Base-by-base conservation (phyloP, 1,284 basidiomycete species). In the Bjerkandera adusta region DNA sequence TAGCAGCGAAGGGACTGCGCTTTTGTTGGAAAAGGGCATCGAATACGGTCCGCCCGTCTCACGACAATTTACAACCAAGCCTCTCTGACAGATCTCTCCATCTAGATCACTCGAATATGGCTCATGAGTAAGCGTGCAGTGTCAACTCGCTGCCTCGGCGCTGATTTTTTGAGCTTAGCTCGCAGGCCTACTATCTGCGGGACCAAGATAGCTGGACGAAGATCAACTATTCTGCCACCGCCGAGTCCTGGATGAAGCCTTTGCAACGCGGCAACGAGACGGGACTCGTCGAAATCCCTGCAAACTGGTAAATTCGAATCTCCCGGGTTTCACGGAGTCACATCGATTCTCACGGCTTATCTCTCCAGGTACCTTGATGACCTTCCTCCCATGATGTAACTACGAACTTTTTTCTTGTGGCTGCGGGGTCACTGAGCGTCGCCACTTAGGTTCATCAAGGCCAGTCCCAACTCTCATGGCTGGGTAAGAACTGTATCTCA, bases 201-300 rank as follows among this genome's bases (percentile, higher is more conserved):
- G 80, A 83, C 49, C 71, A 79, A 48, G 86, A 91, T 56, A 66
- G 66, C 3, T 90, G 88, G 86, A 83, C 77, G 26, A 86, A 86
- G 60, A 89, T 90, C 50, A 72, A 89, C 59, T 88, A 89, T 62
- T 59, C 64, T 3, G 69, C 75, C 16, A 63, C 74, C 24, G 85
- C 88, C 3, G 62, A 73, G 50, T 72, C 70, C 0, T 91, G 87
- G 88, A 91, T 90, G 88, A 79, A 84, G 57, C 86, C 88, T 0
- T 71, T 90, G 3, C 62, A 66, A 37, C 71, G 74, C 38, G 88
- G 87, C 1, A 80, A 83, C 26, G 71, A 73, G 36, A 89, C 86
- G 0, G 83, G 83, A 0, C 59, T 82, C 12, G 86, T 89, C 1
- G 83, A 89, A 59, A 83, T 90, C 47, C 85, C 85, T 0, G 84